A percentile compares a stretch with the other conserved stretches of the same genome.
phyloP scores from a whole-genome alignment of 352 stramenopile species.

The Peronospora tabacina region DNA sequence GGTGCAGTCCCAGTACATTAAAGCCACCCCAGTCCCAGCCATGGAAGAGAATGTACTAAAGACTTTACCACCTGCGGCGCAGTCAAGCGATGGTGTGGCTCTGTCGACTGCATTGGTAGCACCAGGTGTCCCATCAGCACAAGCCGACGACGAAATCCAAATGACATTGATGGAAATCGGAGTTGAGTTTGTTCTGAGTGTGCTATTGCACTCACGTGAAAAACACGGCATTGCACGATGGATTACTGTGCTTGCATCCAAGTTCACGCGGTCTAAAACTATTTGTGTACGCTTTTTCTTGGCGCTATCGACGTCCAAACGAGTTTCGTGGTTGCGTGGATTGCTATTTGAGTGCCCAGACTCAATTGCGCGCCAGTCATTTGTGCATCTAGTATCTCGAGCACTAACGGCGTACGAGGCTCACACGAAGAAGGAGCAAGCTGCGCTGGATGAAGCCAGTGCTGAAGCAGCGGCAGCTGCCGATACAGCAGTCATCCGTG shows the following conservation, averaged over 20 bases:
- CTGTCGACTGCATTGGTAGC: conserved; percentile 23
- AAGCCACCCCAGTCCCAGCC: conserved; percentile 26
- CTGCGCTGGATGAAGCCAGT: conserved; percentile 14
- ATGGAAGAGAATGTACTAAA: conserved; percentile 15
- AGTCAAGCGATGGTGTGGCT: conserved; percentile 5
- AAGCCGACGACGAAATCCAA: conserved; percentile 52
- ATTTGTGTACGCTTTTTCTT: conserved; percentile 72
- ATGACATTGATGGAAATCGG: conserved; percentile 73
- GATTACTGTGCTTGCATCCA: conserved; percentile 65
- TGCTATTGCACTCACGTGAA: conserved; percentile 83
- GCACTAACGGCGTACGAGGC: conserved; percentile 60
- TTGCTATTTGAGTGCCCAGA: conserved; percentile 83
- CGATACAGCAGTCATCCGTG: conserved; percentile 24
- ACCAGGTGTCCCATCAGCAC: conserved; percentile 13
- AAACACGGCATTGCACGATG: conserved; percentile 80
- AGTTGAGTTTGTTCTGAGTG: conserved; percentile 80
- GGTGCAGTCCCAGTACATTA: conserved; percentile 78
- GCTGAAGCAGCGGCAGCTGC: conserved; percentile 16
- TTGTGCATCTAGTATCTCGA: conserved; percentile 73
- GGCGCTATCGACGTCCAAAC: conserved; percentile 44
- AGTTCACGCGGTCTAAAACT: conserved; percentile 63
- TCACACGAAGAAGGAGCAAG: conserved; percentile 41
- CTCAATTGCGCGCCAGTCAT: conserved; percentile 78
- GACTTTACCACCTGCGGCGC: conserved; percentile 13
- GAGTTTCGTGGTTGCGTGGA: conserved; percentile 47